Conservation (phyloP, 352 stramenopile genomes). For the Globisporangium acanthophoron region DNA sequence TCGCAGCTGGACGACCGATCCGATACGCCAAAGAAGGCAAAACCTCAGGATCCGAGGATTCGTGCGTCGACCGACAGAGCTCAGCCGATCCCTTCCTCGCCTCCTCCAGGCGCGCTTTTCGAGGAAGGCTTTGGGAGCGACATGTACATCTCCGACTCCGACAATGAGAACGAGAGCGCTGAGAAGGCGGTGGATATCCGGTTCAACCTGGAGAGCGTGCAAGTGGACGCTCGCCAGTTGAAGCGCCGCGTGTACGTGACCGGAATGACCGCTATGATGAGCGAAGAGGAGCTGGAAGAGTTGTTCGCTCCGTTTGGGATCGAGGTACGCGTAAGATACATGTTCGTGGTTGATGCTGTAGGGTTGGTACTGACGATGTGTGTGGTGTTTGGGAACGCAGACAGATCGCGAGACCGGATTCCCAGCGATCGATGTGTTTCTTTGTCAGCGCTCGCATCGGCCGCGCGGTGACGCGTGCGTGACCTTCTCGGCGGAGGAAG, state of each 20-base stretch:
- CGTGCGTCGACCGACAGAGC: background rate
- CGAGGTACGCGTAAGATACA: conserved; percentile 20
- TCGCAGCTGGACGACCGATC: background rate
- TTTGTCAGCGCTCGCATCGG: conserved; percentile 43
- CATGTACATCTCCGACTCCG: conserved; percentile 49
- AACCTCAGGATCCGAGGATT: background rate
- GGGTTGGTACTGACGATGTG: background rate
- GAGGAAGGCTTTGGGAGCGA: conserved; percentile 11
- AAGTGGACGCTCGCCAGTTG: conserved; percentile 32
- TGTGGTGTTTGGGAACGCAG: conserved; percentile 14
- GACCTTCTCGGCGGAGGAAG: conserved; percentile 32
- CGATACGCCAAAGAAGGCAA: background rate
- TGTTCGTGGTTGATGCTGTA: background rate
- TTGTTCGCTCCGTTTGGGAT: conserved; percentile 54
- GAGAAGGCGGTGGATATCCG: conserved; percentile 36
- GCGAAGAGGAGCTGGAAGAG: conserved; percentile 41
- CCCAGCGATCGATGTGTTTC: conserved; percentile 43
- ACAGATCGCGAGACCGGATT: conserved; percentile 39
- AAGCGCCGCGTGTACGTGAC: conserved; percentile 51
- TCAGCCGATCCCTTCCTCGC: background rate
- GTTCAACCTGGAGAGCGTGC: conserved; percentile 32
- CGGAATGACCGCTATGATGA: conserved; percentile 38
- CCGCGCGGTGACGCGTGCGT: conserved; percentile 48
- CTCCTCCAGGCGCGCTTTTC: conserved; percentile 1
- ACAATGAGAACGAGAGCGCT: conserved; percentile 28